Base-by-base conservation (phyloP, 2,329 filamentous ascomycete genomes). In the Cladosporium sp. region DNA sequence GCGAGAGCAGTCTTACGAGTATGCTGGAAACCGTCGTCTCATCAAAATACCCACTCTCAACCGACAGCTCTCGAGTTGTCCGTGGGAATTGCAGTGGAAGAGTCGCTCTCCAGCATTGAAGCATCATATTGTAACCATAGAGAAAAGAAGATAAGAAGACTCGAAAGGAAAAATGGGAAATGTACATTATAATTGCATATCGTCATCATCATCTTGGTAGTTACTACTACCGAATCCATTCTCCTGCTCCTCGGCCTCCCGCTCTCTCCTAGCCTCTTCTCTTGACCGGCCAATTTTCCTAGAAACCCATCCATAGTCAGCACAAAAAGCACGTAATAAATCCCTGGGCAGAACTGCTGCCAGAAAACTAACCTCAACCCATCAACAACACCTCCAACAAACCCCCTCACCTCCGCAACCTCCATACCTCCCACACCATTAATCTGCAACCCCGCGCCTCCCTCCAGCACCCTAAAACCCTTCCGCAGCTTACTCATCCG, bases 381-480 rank as follows among this genome's bases (percentile, higher is more conserved):
- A 67, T 97, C 91, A 56, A 97, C 84, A 2, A 96, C 88, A 1
- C 87, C 88, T 1, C 82, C 76, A 54, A 97, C 82, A 63, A 96
- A 95, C 0, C 83, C 84, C 60, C 92, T 79, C 49, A 84, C 87
- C 72, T 97, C 92, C 0, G 87, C 85, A 41, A 97, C 76, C 72
- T 98, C 93, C 85, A 97, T 90, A 2, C 88, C 88, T 2, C 93
- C 93, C 0, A 97, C 86, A 18, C 92, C 92, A 42, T 83, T 84
- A 65, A 86, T 73, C 50, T 86, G 80, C n/a, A 91, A 83, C 18
- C 84, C 83, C 3, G 82, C 83, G 7, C 79, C 85, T 16, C 79
- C 80, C 60, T 90, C 86, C 43, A 95, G 70, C 33, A 83, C 79
- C 32, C 82, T 79, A 12, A 88, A 83, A 55, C 85, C 87, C 30